Percentiles rank a stretch among this genome's conserved stretches.
Evolutionary conservation across 1,284 basidiomycete species (phyloP).

Genomic region (Mycosarcoma mackinlayi): DNA sequence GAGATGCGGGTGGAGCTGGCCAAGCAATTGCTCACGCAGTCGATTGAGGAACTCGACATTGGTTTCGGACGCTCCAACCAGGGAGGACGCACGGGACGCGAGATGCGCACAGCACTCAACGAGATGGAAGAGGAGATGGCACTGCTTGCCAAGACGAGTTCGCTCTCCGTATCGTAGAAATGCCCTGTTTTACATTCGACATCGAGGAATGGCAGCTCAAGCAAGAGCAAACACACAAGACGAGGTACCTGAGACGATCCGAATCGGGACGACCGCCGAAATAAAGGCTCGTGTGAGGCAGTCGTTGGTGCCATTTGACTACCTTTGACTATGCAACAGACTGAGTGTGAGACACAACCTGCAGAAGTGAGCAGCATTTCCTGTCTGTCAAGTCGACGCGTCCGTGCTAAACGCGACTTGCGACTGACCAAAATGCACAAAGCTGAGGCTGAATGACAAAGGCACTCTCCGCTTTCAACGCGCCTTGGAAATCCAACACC

Average conservation of each 20-base stretch:
- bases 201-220: background rate
- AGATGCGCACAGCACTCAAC: slow-evolving; percentile 28
- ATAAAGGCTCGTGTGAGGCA: too few relatives aligned
- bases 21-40: slow-evolving; percentile 44
- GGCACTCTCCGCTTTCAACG: background rate
- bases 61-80: slow-evolving; percentile 51
- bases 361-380: background rate
- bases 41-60: slow-evolving; percentile 46
- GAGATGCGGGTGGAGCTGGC: slow-evolving; percentile 41
- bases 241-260: too few relatives aligned
- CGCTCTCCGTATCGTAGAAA: slow-evolving; percentile 24
- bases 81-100: slow-evolving; percentile 23
- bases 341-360: too few relatives aligned
- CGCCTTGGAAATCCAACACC: slow-evolving; percentile 7
- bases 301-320: too few relatives aligned
- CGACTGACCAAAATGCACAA: slow-evolving; percentile 1
- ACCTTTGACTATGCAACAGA: too few relatives aligned
- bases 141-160: slow-evolving; percentile 26
- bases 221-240: background rate
- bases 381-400: slow-evolving; percentile 15
- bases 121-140: slow-evolving; percentile 38
- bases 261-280: too few relatives aligned
- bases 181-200: background rate
- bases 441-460: background rate
- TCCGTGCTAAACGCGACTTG: slow-evolving; percentile 31